Percentiles rank a stretch among this genome's conserved stretches.
phyloP scores from a whole-genome alignment of 139 green algal genomes.

The Ulvella scutata region DNA sequence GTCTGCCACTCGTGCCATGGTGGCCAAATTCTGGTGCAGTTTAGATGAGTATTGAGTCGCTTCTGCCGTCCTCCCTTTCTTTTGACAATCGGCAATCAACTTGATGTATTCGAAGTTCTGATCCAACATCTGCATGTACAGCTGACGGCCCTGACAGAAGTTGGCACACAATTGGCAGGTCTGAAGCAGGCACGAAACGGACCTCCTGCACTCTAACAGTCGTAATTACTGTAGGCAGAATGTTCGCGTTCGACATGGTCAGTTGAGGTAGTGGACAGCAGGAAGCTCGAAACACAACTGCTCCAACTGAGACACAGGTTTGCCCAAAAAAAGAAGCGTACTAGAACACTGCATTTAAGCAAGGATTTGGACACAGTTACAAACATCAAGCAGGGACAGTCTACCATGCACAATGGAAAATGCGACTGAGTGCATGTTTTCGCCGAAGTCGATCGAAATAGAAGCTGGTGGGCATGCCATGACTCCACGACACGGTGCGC shows the following conservation, averaged over 20 bases:
- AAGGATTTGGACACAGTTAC: too few relatives aligned
- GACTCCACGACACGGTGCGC: too few relatives aligned
- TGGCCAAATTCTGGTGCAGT: background rate
- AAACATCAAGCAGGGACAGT: too few relatives aligned
- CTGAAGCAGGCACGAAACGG: background rate
- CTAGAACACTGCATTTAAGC: too few relatives aligned
- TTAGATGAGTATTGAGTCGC: background rate
- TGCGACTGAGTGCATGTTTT: too few relatives aligned
- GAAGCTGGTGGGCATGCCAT: too few relatives aligned
- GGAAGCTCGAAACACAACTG: too few relatives aligned
- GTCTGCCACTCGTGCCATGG: background rate
- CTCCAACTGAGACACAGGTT: too few relatives aligned
- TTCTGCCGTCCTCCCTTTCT: background rate
- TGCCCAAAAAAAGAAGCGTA: too few relatives aligned
- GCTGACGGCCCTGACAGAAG: background rate
- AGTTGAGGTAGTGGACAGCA: too few relatives aligned
- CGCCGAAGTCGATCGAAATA: too few relatives aligned
- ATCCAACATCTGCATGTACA: background rate
- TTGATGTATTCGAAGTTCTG: slow-evolving; percentile 3
- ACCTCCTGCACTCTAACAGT: background rate
- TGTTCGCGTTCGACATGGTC: background rate
- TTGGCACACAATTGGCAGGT: background rate
- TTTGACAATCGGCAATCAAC: background rate
- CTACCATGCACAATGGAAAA: too few relatives aligned
- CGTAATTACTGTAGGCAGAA: background rate